Percentiles rank a stretch among this genome's conserved stretches.
phyloP scores from a whole-genome alignment of 1,139 yeast species.

The Lodderomyces oxycetoniae region DNA sequence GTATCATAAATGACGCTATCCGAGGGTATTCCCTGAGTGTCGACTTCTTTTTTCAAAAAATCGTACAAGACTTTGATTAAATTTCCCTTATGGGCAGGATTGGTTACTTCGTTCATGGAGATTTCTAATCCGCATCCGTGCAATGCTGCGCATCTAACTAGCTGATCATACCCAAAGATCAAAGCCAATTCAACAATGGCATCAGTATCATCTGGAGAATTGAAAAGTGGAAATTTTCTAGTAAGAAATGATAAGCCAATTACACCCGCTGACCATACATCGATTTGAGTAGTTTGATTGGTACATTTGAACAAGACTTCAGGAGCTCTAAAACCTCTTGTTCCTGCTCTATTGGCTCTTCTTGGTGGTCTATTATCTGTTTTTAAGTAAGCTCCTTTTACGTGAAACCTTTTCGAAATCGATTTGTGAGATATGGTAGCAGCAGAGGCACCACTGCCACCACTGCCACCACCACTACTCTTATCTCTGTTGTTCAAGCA shows the following conservation, averaged over 20 bases:
- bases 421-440: constrained; percentile 18
- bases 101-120: constrained; percentile 25
- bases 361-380: constrained; percentile 82
- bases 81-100: constrained; percentile 27
- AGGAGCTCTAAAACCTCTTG: constrained; percentile 94
- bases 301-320: constrained; percentile 87
- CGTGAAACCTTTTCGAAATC: constrained; percentile 33
- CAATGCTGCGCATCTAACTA: constrained; percentile 71
- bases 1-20: constrained; percentile 41
- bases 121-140: constrained; percentile 90
- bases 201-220: constrained; percentile 87
- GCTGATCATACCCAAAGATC: constrained; percentile 73
- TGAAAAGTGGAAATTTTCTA: constrained; percentile 79
- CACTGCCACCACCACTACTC: no score
- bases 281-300: constrained; percentile 76
- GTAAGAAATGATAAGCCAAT: constrained; percentile 69
- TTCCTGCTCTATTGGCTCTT: constrained; percentile 96
- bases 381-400: constrained; percentile 69
- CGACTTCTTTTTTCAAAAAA: constrained; percentile 30
- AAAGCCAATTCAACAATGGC: constrained; percentile 81
- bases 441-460: no score
- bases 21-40: constrained; percentile 33
- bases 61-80: constrained; percentile 29
- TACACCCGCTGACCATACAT: constrained; percentile 92
- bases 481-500: constrained; percentile 23